Evolutionary conservation across 2,329 filamentous ascomycete genomes (phyloP), one percentile per base, ranked within the genome.

Genomic region (Ceratocystis ficicola): DNA sequence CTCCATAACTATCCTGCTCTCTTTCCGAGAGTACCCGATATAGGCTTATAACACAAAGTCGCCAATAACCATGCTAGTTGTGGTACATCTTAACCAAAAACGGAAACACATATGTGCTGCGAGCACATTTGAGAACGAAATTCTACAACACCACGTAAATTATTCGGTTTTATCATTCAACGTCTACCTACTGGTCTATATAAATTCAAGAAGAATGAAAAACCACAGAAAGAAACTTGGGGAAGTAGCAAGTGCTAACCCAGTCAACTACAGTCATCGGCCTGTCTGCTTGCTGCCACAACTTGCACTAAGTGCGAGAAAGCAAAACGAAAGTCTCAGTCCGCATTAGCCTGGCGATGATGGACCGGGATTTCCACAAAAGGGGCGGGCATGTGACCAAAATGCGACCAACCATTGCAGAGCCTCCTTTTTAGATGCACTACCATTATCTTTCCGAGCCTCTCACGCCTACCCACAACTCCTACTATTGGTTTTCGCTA

Each of bases 111-210:
- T 8, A 25, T 15, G 2, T 7, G 17, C 32, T 15, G 12, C 17
- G 55, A 59, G 55, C 55, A 59, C 28, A 36, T 59, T 59, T 59
- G 55, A 59, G 28, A 59, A 59, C 22, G 15, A 59, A 59, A 59
- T n/a, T 32, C 25, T n/a, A 5, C 5, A 32, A 32, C 3, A 5
- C 7, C 17, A 32, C 17, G 0, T 36, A 7, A 8, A 36, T 15
- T 30, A 17, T 2, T 25, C 5, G 25, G 22, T 20, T 52, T 22
- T 41, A 12, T 41, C 3, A 4, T 15, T 41, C 36, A 41, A 12
- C 10, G 10, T 12, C 36, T 41, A 15, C 36, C 10, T 41, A 12
- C 36, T 15, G 36, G 36, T 15, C 36, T 15, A 41, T 4, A 10
- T 41, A 41, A 41, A 41, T 15, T 12, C 36, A 41, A 41, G 36